These are phyloP conservation scores for Bondarzewia mesenterica DNA, from an alignment of 1,284 basidiomycete species.

Conservation along the genomic window DNA sequence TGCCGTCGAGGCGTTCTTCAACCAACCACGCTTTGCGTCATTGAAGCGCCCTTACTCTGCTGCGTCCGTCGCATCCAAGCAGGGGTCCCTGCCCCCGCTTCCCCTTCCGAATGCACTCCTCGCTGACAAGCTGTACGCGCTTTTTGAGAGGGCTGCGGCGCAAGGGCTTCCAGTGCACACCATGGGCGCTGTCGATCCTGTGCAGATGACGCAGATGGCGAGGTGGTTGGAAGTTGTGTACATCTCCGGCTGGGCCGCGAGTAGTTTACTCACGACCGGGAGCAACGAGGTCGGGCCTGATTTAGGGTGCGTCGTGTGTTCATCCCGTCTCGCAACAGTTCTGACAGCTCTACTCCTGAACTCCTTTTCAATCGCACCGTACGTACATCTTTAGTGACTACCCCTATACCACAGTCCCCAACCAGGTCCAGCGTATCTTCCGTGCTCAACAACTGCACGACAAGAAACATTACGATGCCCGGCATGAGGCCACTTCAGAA, in stretches of 20 bases:
- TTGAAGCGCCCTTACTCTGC: conserved; percentile 78
- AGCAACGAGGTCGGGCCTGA: conserved; percentile 97
- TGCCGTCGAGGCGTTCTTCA: conserved; percentile 68
- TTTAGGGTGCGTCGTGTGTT: conserved; percentile 63
- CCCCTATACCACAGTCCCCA: conserved; percentile 91
- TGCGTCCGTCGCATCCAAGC: conserved; percentile 77
- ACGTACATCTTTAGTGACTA: conserved; percentile 66
- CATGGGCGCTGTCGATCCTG: conserved; percentile 85
- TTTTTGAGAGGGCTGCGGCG: conserved; percentile 58
- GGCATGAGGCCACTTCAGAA: conserved; percentile 58
- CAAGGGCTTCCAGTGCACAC: conserved; percentile 71
- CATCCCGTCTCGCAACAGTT: neutral
- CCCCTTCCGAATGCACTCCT: conserved; percentile 73
- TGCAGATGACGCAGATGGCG: conserved; percentile 98
- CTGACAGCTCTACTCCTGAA: neutral
- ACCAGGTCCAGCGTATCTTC: conserved; percentile 83
- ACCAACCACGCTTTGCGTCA: conserved; percentile 63
- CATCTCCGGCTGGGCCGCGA: conserved; percentile 89
- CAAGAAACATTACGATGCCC: conserved; percentile 82
- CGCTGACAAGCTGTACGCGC: conserved; percentile 74
- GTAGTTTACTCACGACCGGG: conserved; percentile 83
- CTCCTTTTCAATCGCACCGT: neutral
- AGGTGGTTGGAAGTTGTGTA: conserved; percentile 92
- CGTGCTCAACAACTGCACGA: conserved; percentile 83
- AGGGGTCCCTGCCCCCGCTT: conserved; percentile 76